These are phyloP conservation scores for Verticillium dahliae DNA, from an alignment of 2,329 filamentous ascomycete genomes.

Conservation along the genomic window DNA sequence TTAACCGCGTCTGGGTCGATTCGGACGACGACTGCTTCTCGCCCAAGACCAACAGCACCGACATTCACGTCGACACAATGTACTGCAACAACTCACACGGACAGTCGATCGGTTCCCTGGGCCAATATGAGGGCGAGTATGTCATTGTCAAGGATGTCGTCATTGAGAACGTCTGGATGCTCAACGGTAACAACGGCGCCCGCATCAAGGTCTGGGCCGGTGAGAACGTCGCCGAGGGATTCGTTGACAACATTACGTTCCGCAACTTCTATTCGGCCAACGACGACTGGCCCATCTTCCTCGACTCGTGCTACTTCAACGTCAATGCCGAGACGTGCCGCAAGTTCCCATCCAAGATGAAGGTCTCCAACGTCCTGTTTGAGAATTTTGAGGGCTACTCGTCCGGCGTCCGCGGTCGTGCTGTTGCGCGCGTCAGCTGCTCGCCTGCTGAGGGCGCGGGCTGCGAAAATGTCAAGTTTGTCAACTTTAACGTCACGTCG, in stretches of 20 bases:
- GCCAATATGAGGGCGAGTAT: conserved; percentile 47
- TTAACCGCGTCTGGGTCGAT: conserved; percentile 31
- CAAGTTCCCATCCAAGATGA: conserved; percentile 45
- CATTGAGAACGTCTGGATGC: conserved; percentile 48
- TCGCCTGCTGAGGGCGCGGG: conserved; percentile 44
- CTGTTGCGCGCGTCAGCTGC: conserved; percentile 47
- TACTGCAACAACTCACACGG: conserved; percentile 55
- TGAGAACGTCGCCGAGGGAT: conserved; percentile 44
- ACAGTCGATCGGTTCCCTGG: conserved; percentile 53
- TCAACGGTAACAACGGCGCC: conserved; percentile 46
- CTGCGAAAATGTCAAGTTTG: conserved; percentile 48
- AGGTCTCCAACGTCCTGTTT: conserved; percentile 50
- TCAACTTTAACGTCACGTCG: conserved; percentile 46
- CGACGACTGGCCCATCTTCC: conserved; percentile 56
- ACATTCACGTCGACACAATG: conserved; percentile 53
- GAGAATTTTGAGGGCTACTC: conserved; percentile 49
- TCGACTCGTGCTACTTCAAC: conserved; percentile 39
- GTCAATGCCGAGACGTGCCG: conserved; percentile 54
- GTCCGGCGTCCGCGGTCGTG: conserved; percentile 45
- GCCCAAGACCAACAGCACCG: conserved; percentile 56
- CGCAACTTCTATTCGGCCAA: conserved; percentile 49
- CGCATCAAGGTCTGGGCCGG: conserved; percentile 61
- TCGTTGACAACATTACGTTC: conserved; percentile 55
- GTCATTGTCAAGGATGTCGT: conserved; percentile 35
- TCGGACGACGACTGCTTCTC: conserved; percentile 62